phyloP scores from a whole-genome alignment of 2,329 filamentous ascomycete genomes.

The Rhexocercosporidium sp. region DNA sequence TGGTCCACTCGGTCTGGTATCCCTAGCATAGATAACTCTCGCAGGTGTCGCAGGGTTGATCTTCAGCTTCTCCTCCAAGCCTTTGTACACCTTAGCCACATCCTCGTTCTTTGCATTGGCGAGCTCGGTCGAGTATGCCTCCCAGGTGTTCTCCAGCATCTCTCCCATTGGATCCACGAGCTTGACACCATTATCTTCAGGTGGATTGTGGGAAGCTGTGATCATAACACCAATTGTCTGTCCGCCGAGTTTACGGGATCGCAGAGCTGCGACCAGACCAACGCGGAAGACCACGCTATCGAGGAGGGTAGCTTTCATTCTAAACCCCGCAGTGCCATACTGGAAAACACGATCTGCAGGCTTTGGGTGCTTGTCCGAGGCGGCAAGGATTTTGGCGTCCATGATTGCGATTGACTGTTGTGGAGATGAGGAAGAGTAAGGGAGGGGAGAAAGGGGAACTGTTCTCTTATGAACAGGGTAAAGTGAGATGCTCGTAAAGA shows the following conservation, averaged over 20 bases:
- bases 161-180: conserved; percentile 97
- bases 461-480: background rate
- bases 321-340: conserved; percentile 72
- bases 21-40: conserved; percentile 86
- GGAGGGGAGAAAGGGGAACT: background rate
- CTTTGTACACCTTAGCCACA: conserved; percentile 76
- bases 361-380: conserved; percentile 67
- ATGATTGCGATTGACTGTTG: conserved; percentile 45
- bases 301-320: conserved; percentile 77
- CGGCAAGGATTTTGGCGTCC: conserved; percentile 58
- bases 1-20: conserved; percentile 91
- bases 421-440: conserved; percentile 1
- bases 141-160: conserved; percentile 97
- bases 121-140: conserved; percentile 83
- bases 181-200: conserved; percentile 90
- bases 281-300: conserved; percentile 93
- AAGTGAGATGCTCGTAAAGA: conserved; percentile 7
- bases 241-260: conserved; percentile 86
- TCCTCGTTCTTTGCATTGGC: conserved; percentile 84
- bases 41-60: conserved; percentile 73
- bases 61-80: conserved; percentile 76
- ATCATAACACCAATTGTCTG: conserved; percentile 97
- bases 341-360: conserved; percentile 60
- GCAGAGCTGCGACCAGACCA: conserved; percentile 84
- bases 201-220: conserved; percentile 91